Evolutionary conservation across 345 rosid species (phyloP), one percentile per base, ranked within the genome.

Genomic region (Eucalyptus brandiana): DNA sequence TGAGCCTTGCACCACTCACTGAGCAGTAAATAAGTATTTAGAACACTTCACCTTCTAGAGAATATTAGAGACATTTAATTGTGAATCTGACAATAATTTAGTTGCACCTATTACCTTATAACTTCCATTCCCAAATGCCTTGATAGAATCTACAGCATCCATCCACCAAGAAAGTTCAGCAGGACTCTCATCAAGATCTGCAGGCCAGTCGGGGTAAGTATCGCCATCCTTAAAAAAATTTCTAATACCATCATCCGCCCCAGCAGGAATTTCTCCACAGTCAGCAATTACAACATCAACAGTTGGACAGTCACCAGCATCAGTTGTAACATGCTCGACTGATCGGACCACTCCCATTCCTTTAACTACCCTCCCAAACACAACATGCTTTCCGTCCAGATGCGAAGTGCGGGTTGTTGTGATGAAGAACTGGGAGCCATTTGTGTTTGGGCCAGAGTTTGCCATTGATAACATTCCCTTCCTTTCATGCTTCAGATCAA

Each of bases 401-500:
- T 98, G 98, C 54, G 99, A 90, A 60, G 98, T 94, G 2, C 98
- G 95, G 3, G 98, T 93, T 1, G 99, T 97, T 11, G 99, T 97
- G 88, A 98, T 96, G 92, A 98, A 97, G 94, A 97, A 98, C 95
- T 97, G 99, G 54, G 99, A 98, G 2, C 96, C 98, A 88, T 98
- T 98, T n/a, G 99, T 98, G 93, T 97, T 89, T 23, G 97, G 94
- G 45, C 99, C 99, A 72, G 97, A 86, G 89, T 96, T 98, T 45
- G 98, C 99, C 99, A 98, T 97, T 7, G 99, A 96, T 26, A 98
- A 88, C 96, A 97, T 96, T 80, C 99, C 99, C 91, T 97, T 97
- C 91, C 99, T 94, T 93, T 98, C 99, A 90, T 98, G 99, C 88
- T 98, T 98, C 89, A 96, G 18, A 7, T 95, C 96, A 86, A 97